A percentile compares a stretch with the other conserved stretches of the same genome.
Conservation (phyloP, 2,329 filamentous ascomycete genomes). For the Blastomyces gilchristii region DNA sequence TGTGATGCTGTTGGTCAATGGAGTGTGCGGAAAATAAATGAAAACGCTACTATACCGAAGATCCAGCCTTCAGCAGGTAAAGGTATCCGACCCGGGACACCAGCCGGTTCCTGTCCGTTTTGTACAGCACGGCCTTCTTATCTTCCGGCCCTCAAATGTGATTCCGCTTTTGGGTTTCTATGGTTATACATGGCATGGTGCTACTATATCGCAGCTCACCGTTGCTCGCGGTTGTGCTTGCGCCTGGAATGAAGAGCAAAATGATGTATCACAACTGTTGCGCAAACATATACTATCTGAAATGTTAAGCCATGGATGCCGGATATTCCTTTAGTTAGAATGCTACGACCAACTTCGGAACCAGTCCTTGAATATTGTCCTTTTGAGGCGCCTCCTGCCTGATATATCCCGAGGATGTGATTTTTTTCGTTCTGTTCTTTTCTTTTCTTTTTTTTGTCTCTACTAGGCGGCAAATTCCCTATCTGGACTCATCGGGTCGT, state of each 20-base stretch:
- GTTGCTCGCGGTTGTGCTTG: slow-evolving; percentile 7
- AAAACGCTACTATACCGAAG: neutral
- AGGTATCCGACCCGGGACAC: neutral
- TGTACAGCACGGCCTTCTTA: neutral
- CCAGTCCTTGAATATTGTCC: slow-evolving; percentile 1
- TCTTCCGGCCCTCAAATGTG: neutral
- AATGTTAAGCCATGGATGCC: slow-evolving; percentile 3
- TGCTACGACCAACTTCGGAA: neutral
- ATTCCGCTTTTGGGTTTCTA: neutral
- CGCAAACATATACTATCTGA: neutral
- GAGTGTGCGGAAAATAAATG: neutral
- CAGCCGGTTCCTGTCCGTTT: neutral
- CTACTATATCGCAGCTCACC: slow-evolving; percentile 3
- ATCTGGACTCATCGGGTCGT: neutral
- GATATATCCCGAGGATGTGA: neutral
- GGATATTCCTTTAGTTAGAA: neutral
- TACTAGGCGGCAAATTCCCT: neutral
- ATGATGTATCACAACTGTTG: slow-evolving; percentile 1
- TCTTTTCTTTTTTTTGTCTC: neutral
- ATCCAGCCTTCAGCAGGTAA: neutral
- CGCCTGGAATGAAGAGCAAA: slow-evolving; percentile 6
- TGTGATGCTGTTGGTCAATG: neutral
- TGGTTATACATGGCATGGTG: neutral
- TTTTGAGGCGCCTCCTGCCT: neutral
- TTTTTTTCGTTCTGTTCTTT: neutral